These are phyloP conservation scores for Clarireedia hainanense DNA, from an alignment of 2,329 filamentous ascomycete genomes.

Conservation along the genomic window DNA sequence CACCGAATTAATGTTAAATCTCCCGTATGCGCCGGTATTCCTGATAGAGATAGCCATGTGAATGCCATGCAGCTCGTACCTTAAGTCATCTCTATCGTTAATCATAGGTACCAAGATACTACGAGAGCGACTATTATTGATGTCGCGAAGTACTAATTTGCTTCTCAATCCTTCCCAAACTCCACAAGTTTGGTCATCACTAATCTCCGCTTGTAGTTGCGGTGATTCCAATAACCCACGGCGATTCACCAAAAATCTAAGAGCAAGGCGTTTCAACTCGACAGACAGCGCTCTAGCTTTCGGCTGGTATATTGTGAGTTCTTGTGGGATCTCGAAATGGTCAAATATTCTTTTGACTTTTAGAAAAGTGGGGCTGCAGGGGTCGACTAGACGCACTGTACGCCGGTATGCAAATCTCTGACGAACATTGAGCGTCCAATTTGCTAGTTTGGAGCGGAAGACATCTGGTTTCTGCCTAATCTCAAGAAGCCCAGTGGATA, in stretches of 20 bases:
- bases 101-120: conserved; percentile 50
- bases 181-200: conserved; percentile 49
- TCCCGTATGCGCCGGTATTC: conserved; percentile 35
- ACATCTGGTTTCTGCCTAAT: conserved; percentile 38
- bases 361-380: conserved; percentile 35
- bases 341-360: conserved; percentile 38
- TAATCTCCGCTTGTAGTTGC: conserved; percentile 45
- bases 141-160: conserved; percentile 47
- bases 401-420: conserved; percentile 25
- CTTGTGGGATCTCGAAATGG: conserved; percentile 38
- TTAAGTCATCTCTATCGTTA: rapidly evolving
- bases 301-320: conserved; percentile 42
- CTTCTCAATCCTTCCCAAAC: conserved; percentile 52
- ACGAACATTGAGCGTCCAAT: conserved; percentile 35
- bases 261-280: conserved; percentile 43
- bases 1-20: conserved; percentile 44
- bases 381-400: conserved; percentile 38
- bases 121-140: conserved; percentile 32
- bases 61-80: conserved; percentile 26
- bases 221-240: conserved; percentile 36
- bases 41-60: conserved; percentile 38
- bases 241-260: conserved; percentile 44
- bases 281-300: conserved; percentile 30
- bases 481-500: conserved; percentile 39
- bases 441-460: conserved; percentile 32